Evolutionary conservation across 768 basidiomycete genomes (phyloP), one percentile per base, ranked within the genome.

Genomic region (Leccinellum luteum): DNA sequence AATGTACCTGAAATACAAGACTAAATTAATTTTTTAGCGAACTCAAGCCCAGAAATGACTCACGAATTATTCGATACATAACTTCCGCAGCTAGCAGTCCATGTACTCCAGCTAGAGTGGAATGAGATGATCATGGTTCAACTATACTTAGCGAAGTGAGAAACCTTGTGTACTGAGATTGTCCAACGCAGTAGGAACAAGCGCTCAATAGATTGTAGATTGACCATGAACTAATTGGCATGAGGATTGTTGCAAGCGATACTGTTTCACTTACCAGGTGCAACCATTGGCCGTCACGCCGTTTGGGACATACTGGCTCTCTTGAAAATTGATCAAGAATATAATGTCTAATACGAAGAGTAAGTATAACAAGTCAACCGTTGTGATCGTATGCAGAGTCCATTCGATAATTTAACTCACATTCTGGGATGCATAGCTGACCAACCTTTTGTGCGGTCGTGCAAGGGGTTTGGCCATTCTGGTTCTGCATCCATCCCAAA

Each of bases 201-300:
- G 66, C 69, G 15, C 69, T 73, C 45, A 73, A 10, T 12, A 71
- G 55, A 50, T 71, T 71, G 47, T 73, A 71, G 34, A 60, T 58
- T 15, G 71, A 68, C 70, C 71, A 71, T 15, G 63, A 71, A 32
- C 71, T 71, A 45, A 52, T 2, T 1, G 6, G 14, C 13, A 23
- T 66, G n/a, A 66, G 38, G n/a, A 50, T 23, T 8, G 34, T 15
- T 28, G 5, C 12, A 3, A 27, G 19, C 2, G 31, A 34, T 4
- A 7, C 6, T n/a, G 12, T 41, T 0, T 32, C 2, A 31, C 60
- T 52, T 30, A 72, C 71, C 70, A 71, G 27, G 65, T 67, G 21
- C 69, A 71, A 25, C 12, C 23, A 3, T 63, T 69, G 1, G 54
- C 50, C 3, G 54, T 61, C 41, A 60, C 57, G 27, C 35, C 32